Base-by-base conservation (phyloP, 2,329 filamentous ascomycete genomes). In the Xylariaceae sp. region DNA sequence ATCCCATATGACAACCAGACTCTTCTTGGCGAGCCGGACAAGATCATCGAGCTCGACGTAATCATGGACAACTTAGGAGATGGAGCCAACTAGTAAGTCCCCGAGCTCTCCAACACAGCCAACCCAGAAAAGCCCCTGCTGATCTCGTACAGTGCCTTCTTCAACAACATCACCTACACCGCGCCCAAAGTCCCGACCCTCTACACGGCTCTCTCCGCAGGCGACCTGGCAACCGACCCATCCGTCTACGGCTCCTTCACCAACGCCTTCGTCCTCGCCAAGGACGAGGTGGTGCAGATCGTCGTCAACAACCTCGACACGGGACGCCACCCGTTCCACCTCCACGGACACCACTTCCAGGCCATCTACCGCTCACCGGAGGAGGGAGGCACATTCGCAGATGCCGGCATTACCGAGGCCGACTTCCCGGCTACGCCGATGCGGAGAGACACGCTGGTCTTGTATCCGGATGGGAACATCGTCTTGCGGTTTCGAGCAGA, bases 311-410 rank as follows among this genome's bases (percentile, higher is more conserved):
- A 89, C 56, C 71, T 79, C 34, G 87, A 91, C 52, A 60, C 73
- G 45, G 68, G 87, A 32, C 81, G 79, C 8, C 85, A 89, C 54
- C 88, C 79, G 4, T 89, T 90, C 68, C 85, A 87, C 54, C 60
- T 94, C 1, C 89, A 93, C 65, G 86, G 86, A 0, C 85, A 89
- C 60, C 69, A 77, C 50, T 89, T 89, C 65, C 85, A 87, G 62
- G 70, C 83, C 3, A 59, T 88, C 28, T 70, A 76, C 48, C 79
- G 84, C 19, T 78, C 75, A 1, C 65, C 61, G 0, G 79, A 82
- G 24, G 72, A 81, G 0, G 74, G 66, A 0, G 79, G 81, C 4
- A 66, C 70, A 2, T 83, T 79, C 49, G 69, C 72, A 3, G 65
- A 69, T 18, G 59, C 69, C 0, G 68, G 68, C 31, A 53, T 67